A percentile compares a stretch with the other conserved stretches of the same genome.
Conservation (phyloP, 164 flowering plant species). For the Vitis rotundifolia region DNA sequence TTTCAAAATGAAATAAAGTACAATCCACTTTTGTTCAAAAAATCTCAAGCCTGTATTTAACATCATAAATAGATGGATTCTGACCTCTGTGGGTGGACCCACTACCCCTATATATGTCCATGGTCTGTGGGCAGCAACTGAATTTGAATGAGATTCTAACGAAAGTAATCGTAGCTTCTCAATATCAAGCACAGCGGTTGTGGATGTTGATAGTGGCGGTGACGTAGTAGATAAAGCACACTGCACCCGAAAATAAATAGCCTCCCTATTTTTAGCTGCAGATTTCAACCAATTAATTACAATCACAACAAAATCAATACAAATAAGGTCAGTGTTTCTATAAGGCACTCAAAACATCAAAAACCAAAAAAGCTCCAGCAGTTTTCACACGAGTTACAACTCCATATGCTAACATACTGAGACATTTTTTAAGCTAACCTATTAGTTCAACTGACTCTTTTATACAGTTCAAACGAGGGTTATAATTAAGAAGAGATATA, state of each 20-base stretch:
- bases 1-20: neutral
- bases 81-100: slow-evolving; percentile 60
- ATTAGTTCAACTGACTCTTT: no score
- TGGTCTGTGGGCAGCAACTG: slow-evolving; percentile 41
- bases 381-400: neutral
- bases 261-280: slow-evolving; percentile 56
- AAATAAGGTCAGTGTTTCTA: neutral
- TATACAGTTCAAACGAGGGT: no score
- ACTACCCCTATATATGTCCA: slow-evolving; percentile 52
- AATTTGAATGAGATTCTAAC: slow-evolving; percentile 46
- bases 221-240: slow-evolving; percentile 59
- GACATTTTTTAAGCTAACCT: no score
- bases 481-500: no score
- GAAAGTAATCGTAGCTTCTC: slow-evolving; percentile 61
- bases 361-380: neutral
- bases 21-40: neutral
- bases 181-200: slow-evolving; percentile 50
- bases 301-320: neutral
- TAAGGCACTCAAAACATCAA: neutral
- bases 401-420: neutral
- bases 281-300: slow-evolving; percentile 10
- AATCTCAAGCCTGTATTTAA: neutral
- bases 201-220: slow-evolving; percentile 28
- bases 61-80: slow-evolving; percentile 5
- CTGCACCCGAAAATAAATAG: slow-evolving; percentile 43